Base-by-base conservation (phyloP, 352 stramenopile species). In the Pseudoperonospora humuli region DNA sequence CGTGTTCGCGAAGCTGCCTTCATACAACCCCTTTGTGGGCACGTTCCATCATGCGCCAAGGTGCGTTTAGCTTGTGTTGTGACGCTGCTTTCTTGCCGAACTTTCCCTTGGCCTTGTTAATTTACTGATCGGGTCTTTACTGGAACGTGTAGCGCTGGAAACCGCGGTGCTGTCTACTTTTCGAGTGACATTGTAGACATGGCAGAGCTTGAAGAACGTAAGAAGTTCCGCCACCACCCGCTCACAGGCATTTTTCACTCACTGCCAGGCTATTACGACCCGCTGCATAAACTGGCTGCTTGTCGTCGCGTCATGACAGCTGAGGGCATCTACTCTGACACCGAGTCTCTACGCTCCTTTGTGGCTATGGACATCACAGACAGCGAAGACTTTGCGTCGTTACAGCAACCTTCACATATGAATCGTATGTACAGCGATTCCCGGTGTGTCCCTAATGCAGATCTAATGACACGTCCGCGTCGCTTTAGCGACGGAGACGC, bases 31-130 rank as follows among this genome's bases (percentile, higher is more conserved):
- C 39, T 94, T 88, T 37, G 78, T 94, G 23, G 82, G 82, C 64
- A 93, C 81, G 17, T 94, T 94, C 60, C 82, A 94, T 48, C 80
- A 94, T 54, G 82, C 82, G n/a, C 82, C 82, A 27, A 93, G 77
- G 77, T 89, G 56, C 39, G 50, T 45, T 5, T 11, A 19, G 21
- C 31, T 36, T 40, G 20, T 18, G 7, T 48, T 7, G 8, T 48
- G 14, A 3, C 34, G 19, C 43, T 14, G 18, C 15, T 21, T 19
- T 29, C 29, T 35, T 24, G 26, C 15, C 11, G 8, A 14, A 13
- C 6, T 32, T 21, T 19, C 18, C 24, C 17, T 31, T n/a, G 1
- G 29, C 18, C 2, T 48, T n/a, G 17, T 27, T 23, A 7, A 27
- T 52, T 13, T 46, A 19, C 4, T 43, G n/a, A 21, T 17, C 50